Percentiles rank a stretch among this genome's conserved stretches.
Evolutionary conservation across 768 basidiomycete genomes (phyloP).

Genomic region (Russula brevipes): DNA sequence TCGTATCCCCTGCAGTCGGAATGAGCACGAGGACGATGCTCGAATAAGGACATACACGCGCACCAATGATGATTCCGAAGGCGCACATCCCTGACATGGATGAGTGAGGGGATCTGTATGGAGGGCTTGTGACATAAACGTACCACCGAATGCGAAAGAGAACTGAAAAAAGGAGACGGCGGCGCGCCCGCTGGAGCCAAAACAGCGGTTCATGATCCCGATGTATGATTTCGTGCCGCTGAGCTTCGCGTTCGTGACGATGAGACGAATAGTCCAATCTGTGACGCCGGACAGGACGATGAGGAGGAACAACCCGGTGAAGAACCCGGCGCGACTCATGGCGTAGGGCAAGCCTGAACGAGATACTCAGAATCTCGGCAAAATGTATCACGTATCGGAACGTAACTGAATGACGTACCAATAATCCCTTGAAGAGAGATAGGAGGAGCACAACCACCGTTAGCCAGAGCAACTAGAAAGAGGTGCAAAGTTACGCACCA

Average conservation of each 20-base stretch:
- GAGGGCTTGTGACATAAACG: slow-evolving; percentile 26
- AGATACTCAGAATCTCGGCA: neutral
- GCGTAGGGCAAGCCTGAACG: slow-evolving; percentile 85
- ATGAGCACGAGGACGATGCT: neutral
- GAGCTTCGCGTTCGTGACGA: slow-evolving; percentile 93
- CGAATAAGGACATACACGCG: slow-evolving; percentile 3
- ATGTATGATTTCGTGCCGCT: slow-evolving; percentile 91
- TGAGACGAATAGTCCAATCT: slow-evolving; percentile 97
- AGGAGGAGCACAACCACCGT: neutral
- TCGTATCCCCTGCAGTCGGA: slow-evolving; percentile 68
- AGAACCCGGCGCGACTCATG: slow-evolving; percentile 88
- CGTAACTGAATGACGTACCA: slow-evolving; percentile 39
- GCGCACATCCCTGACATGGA: slow-evolving; percentile 80
- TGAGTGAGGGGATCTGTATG: neutral
- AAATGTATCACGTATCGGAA: neutral
- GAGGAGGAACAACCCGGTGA: slow-evolving; percentile 79
- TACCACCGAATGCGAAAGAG: slow-evolving; percentile 93
- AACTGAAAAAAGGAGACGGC: slow-evolving; percentile 98
- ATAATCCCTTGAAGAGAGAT: slow-evolving; percentile 53
- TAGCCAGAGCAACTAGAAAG: slow-evolving; percentile 4
- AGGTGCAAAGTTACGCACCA: slow-evolving; percentile 44
- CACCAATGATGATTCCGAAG: slow-evolving; percentile 90
- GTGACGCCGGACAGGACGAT: slow-evolving; percentile 77
- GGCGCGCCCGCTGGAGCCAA: slow-evolving; percentile 85
- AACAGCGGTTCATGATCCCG: slow-evolving; percentile 90